Conservation (phyloP, 306 rosid genomes). For the Inga laurina region DNA sequence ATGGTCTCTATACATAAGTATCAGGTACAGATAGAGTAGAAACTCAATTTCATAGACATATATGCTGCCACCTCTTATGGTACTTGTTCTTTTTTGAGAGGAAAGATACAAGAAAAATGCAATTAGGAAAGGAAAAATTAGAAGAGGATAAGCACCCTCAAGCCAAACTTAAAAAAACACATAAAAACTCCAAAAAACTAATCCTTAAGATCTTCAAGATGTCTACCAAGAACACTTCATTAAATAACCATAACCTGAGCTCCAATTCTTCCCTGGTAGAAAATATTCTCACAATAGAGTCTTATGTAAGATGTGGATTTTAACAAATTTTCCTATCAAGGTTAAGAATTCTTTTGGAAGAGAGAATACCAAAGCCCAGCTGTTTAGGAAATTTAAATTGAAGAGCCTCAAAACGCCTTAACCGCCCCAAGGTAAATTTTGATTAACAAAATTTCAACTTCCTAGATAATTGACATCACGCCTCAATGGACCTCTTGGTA, state of each 20-base stretch:
- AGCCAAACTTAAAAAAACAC: not conserved
- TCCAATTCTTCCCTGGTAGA: too few relatives aligned
- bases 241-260: too few relatives aligned
- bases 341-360: not conserved
- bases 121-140: not conserved
- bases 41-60: not conserved
- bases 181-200: too few relatives aligned
- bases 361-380: not conserved
- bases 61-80: not conserved
- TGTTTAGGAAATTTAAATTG: not conserved
- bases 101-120: not conserved
- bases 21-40: not conserved
- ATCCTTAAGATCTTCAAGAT: too few relatives aligned
- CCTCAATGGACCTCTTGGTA: not conserved
- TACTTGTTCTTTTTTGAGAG: not conserved
- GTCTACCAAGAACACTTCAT: too few relatives aligned
- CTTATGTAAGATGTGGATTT: not conserved
- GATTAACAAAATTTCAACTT: slow-evolving; percentile 9
- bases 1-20: slow-evolving; percentile 6
- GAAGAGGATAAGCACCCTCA: not conserved
- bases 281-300: too few relatives aligned
- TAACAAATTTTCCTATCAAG: not conserved
- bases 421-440: not conserved
- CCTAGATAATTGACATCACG: slow-evolving; percentile 1
- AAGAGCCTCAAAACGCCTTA: not conserved